phyloP scores from a whole-genome alignment of 1,284 basidiomycete species.

The Rhizopogon parksii region DNA sequence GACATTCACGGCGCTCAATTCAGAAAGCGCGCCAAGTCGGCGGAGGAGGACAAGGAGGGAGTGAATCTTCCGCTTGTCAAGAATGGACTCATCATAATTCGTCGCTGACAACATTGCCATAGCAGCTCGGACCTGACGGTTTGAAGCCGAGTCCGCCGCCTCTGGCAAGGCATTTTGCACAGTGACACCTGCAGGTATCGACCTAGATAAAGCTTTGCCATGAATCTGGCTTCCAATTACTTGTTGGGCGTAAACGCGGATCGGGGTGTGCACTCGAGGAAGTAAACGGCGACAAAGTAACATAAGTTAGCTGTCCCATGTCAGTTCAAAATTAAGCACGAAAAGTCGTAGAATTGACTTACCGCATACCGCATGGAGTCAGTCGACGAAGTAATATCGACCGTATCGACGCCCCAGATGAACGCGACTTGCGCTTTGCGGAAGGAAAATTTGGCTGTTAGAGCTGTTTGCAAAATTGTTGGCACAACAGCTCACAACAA shows the following conservation, averaged over 20 bases:
- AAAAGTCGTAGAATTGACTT: conserved; percentile 14
- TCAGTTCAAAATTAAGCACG: conserved; percentile 1
- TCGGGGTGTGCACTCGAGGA: conserved; percentile 32
- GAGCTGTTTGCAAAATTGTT: no score
- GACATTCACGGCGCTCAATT: conserved; percentile 10
- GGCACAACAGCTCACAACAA: no score
- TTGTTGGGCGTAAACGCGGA: conserved; percentile 18
- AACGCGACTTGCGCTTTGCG: conserved; percentile 20
- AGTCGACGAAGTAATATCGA: conserved; percentile 21
- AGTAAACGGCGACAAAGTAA: conserved; percentile 48
- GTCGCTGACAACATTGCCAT: conserved; percentile 22
- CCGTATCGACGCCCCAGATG: conserved; percentile 19
- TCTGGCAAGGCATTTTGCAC: conserved; percentile 14
- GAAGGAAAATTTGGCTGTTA: conserved; percentile 25
- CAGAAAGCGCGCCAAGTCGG: conserved; percentile 13
- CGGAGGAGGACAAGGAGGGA: conserved; percentile 22
- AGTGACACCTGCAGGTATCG: conserved; percentile 17
- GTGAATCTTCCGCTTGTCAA: conserved; percentile 18
- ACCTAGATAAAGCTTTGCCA: conserved; percentile 18
- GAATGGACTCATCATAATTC: conserved; percentile 12
- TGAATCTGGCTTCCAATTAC: conserved; percentile 20
- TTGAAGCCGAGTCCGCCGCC: conserved; percentile 4
- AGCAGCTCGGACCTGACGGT: conserved; percentile 23
- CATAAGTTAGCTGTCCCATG: conserved; percentile 46
- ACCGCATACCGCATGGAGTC: conserved; percentile 45